Conservation (phyloP, 345 rosid genomes). For the Mangifera indica region DNA sequence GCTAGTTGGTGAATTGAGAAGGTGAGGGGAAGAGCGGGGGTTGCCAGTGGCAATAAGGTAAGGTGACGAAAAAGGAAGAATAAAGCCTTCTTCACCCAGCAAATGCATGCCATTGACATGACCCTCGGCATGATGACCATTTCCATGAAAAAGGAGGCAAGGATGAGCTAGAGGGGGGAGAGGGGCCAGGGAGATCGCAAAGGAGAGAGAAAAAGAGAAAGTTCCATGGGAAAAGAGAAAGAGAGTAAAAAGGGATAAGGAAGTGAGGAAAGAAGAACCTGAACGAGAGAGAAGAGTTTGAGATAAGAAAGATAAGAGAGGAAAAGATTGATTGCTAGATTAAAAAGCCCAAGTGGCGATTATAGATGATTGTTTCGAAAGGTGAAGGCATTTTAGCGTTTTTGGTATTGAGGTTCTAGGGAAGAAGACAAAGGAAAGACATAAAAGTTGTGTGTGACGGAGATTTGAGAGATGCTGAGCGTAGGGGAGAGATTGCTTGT, state of each 20-base stretch:
- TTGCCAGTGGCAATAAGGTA: no score
- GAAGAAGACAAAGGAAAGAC: background rate
- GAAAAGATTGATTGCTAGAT: conserved; percentile 15
- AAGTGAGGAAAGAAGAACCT: background rate
- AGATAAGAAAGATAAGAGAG: background rate
- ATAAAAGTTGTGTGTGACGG: background rate
- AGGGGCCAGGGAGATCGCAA: conserved; percentile 22
- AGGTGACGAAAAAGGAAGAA: no score
- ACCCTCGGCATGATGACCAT: conserved; percentile 44
- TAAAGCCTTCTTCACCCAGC: conserved; percentile 18
- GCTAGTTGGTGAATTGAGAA: no score
- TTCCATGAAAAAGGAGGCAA: conserved; percentile 37
- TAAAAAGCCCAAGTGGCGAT: conserved; percentile 8
- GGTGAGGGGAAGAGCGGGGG: no score
- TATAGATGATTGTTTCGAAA: background rate
- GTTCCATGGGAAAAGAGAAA: conserved; percentile 2
- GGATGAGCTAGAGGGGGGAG: conserved; percentile 36
- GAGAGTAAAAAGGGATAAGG: background rate
- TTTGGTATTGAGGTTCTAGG: background rate
- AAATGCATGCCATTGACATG: conserved; percentile 40
- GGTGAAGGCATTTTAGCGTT: background rate
- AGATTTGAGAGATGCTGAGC: no score
- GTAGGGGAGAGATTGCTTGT: no score
- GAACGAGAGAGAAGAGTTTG: conserved; percentile 4
- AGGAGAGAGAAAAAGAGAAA: conserved; percentile 3